These are phyloP conservation scores for Sarocladiaceae sp. DNA, from an alignment of 2,329 filamentous ascomycete species.

Conservation along the genomic window DNA sequence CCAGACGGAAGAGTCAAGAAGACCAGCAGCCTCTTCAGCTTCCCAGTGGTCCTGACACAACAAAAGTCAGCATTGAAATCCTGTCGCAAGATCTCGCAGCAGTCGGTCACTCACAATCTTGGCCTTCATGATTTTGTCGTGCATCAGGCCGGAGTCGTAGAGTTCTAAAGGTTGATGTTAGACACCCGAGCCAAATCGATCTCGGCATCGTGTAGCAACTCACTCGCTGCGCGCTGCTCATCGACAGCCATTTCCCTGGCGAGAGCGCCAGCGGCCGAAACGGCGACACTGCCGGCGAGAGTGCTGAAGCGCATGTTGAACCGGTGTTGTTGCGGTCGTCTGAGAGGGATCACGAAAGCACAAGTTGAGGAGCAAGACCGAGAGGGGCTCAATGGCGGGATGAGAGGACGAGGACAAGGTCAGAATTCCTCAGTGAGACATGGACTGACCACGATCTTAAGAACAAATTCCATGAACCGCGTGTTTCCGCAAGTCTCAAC, in stretches of 20 bases:
- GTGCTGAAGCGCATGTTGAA: constrained; percentile 16
- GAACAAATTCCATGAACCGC: not conserved
- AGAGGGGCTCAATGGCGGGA: not conserved
- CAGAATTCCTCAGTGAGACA: not conserved
- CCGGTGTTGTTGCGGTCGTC: not conserved
- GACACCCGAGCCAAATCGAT: not conserved
- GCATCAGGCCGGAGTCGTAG: constrained; percentile 18
- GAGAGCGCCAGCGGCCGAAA: constrained; percentile 12
- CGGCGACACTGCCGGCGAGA: constrained; percentile 10
- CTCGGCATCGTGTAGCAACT: not conserved
- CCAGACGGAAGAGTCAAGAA: constrained; percentile 19
- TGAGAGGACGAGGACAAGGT: not conserved
- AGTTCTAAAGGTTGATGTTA: constrained; percentile 12
- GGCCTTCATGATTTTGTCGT: constrained; percentile 16
- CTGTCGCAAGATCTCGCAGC: not conserved
- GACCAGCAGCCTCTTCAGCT: constrained; percentile 17
- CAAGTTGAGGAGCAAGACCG: not conserved
- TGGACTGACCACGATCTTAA: not conserved
- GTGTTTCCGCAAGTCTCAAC: not conserved
- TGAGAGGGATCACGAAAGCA: not conserved
- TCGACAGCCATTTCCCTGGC: constrained; percentile 16
- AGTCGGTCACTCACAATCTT: constrained; percentile 13
- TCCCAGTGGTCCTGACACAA: constrained; percentile 13
- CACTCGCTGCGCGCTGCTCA: constrained; percentile 15
- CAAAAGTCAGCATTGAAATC: not conserved